These are phyloP conservation scores for Chalciporus pseudorubinellus DNA, from an alignment of 768 basidiomycete species.

Conservation along the genomic window DNA sequence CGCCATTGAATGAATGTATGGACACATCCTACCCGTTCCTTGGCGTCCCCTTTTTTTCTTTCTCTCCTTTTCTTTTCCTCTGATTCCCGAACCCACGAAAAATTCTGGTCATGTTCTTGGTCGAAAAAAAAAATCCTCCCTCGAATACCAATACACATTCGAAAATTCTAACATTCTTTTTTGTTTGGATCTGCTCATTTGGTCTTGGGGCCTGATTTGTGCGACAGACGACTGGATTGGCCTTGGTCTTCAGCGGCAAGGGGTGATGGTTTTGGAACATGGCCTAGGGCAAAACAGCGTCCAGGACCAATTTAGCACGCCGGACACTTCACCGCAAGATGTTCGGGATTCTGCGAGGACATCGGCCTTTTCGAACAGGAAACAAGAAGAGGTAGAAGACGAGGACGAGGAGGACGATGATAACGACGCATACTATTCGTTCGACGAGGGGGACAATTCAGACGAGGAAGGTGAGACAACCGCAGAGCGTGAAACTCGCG, in stretches of 20 bases:
- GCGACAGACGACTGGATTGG: neutral
- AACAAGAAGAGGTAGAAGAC: neutral
- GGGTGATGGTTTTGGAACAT: neutral
- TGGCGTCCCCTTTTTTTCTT: neutral
- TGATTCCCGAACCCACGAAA: slow-evolving; percentile 7
- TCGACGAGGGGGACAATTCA: slow-evolving; percentile 27
- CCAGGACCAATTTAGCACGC: slow-evolving; percentile 24
- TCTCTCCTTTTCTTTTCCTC: neutral
- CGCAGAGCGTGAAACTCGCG: slow-evolving; percentile 58
- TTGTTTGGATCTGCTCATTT: neutral
- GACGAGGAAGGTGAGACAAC: slow-evolving; percentile 38
- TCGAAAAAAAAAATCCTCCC: neutral
- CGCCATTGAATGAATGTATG: slow-evolving; percentile 16
- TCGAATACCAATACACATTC: slow-evolving; percentile 15
- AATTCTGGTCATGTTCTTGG: slow-evolving; percentile 2
- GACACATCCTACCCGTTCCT: slow-evolving; percentile 8
- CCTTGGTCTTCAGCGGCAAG: neutral
- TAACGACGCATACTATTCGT: slow-evolving; percentile 33
- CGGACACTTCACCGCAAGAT: slow-evolving; percentile 20
- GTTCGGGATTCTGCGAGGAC: slow-evolving; percentile 5
- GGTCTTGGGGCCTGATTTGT: neutral
- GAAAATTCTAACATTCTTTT: slow-evolving; percentile 8
- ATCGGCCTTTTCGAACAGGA: slow-evolving; percentile 3
- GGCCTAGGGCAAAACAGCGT: neutral
- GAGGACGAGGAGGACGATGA: slow-evolving; percentile 29